Conservation (phyloP, 1,139 yeast genomes). For the Zygosaccharomyces sapae region DNA sequence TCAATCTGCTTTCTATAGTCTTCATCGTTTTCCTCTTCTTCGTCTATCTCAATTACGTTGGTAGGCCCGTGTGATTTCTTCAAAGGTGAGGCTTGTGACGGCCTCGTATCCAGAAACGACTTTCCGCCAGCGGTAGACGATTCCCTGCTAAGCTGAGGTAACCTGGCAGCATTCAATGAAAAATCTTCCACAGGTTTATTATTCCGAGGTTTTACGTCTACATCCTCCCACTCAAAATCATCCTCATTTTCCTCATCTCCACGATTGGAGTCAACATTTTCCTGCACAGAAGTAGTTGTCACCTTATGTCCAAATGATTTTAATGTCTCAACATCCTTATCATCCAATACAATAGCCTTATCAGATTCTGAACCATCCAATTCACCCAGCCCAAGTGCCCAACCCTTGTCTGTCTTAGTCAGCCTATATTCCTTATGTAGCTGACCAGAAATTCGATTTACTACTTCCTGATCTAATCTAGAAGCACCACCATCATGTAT, state of each 20-base stretch:
- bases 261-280: neutral
- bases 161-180: constrained; percentile 40
- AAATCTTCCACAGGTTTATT: constrained; percentile 33
- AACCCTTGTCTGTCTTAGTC: constrained; percentile 76
- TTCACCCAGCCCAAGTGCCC: constrained; percentile 67
- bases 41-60: constrained; percentile 11
- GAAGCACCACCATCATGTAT: constrained; percentile 57
- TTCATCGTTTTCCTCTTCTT: constrained; percentile 17
- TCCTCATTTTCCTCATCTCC: constrained; percentile 40
- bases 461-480: constrained; percentile 32
- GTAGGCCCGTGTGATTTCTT: constrained; percentile 12
- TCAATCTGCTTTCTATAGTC: constrained; percentile 24
- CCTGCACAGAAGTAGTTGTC: neutral
- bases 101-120: constrained; percentile 32
- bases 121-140: constrained; percentile 27
- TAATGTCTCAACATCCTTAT: constrained; percentile 23
- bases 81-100: constrained; percentile 21
- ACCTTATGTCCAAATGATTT: neutral
- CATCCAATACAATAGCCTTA: constrained; percentile 47
- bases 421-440: constrained; percentile 72
- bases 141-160: constrained; percentile 31
- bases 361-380: constrained; percentile 41
- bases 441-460: constrained; percentile 77
- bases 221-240: constrained; percentile 63
- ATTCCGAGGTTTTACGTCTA: constrained; percentile 37